Evolutionary conservation across 2,329 filamentous ascomycete species (phyloP).

Genomic region (Trichoderma sp.): DNA sequence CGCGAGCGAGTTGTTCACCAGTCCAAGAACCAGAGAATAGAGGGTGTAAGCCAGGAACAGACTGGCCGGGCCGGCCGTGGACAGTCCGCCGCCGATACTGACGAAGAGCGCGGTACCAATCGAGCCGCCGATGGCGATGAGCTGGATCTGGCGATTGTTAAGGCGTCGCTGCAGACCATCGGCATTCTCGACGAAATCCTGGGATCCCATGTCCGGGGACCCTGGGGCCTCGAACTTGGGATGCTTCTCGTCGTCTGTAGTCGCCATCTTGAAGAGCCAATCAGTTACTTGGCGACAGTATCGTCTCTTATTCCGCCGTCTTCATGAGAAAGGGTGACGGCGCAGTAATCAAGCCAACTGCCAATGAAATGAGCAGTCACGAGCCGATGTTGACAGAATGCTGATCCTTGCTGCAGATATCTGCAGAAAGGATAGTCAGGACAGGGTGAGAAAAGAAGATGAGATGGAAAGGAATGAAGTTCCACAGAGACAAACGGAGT

Average conservation of each 20-base stretch:
- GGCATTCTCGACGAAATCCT: constrained; percentile 38
- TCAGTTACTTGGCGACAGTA: neutral
- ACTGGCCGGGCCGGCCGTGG: constrained; percentile 49
- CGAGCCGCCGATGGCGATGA: constrained; percentile 61
- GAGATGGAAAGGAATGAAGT: neutral
- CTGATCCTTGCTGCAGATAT: neutral
- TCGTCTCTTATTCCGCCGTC: neutral
- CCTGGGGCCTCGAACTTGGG: constrained; percentile 35
- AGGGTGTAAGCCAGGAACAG: constrained; percentile 62
- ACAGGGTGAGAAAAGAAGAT: neutral
- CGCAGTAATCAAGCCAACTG: neutral
- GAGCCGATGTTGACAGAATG: neutral
- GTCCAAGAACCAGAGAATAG: constrained; percentile 58
- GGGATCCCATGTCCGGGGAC: constrained; percentile 33
- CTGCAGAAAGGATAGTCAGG: neutral
- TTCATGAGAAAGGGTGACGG: constrained; percentile 7
- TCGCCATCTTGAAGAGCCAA: constrained; percentile 29
- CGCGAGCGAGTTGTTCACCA: constrained; percentile 67
- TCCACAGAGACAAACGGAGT: neutral
- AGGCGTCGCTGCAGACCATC: constrained; percentile 52
- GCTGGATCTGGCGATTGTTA: constrained; percentile 58
- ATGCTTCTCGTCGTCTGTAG: constrained; percentile 38
- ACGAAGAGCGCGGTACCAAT: constrained; percentile 63
- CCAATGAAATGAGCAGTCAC: neutral
- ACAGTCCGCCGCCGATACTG: constrained; percentile 60